phyloP scores from a whole-genome alignment of 2,329 filamentous ascomycete species.

The Scedosporium boydii region DNA sequence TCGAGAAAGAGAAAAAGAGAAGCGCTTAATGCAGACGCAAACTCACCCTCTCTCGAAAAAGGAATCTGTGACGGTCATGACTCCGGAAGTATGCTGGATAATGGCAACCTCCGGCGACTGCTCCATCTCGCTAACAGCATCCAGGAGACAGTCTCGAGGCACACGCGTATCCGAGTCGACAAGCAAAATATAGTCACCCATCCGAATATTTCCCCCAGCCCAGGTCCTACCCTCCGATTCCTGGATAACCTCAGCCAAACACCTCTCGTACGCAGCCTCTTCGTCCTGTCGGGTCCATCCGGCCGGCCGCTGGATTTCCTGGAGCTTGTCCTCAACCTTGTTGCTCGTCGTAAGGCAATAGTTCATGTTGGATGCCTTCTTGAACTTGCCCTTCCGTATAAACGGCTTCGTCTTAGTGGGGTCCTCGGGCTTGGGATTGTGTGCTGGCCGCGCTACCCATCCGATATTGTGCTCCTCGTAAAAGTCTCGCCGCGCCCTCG shows the following conservation, averaged over 20 bases:
- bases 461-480: slow-evolving; percentile 50
- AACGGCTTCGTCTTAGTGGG: slow-evolving; percentile 31
- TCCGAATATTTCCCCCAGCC: slow-evolving; percentile 51
- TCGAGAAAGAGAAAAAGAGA: neutral
- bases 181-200: slow-evolving; percentile 56
- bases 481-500: slow-evolving; percentile 32
- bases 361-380: slow-evolving; percentile 62
- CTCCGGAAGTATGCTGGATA: slow-evolving; percentile 62
- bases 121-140: slow-evolving; percentile 64
- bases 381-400: slow-evolving; percentile 50
- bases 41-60: slow-evolving; percentile 55
- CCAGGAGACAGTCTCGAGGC: slow-evolving; percentile 56
- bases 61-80: slow-evolving; percentile 65
- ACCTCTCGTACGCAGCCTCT: slow-evolving; percentile 37
- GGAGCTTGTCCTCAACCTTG: slow-evolving; percentile 51
- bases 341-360: slow-evolving; percentile 52
- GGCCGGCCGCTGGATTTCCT: slow-evolving; percentile 31
- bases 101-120: slow-evolving; percentile 60
- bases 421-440: slow-evolving; percentile 42
- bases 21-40: neutral
- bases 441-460: slow-evolving; percentile 41
- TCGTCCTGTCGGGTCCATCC: slow-evolving; percentile 33
- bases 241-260: slow-evolving; percentile 38
- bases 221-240: slow-evolving; percentile 42
- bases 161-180: slow-evolving; percentile 62